Evolutionary conservation across 164 flowering plant species (phyloP).

Genomic region (Aristolochia contorta): DNA sequence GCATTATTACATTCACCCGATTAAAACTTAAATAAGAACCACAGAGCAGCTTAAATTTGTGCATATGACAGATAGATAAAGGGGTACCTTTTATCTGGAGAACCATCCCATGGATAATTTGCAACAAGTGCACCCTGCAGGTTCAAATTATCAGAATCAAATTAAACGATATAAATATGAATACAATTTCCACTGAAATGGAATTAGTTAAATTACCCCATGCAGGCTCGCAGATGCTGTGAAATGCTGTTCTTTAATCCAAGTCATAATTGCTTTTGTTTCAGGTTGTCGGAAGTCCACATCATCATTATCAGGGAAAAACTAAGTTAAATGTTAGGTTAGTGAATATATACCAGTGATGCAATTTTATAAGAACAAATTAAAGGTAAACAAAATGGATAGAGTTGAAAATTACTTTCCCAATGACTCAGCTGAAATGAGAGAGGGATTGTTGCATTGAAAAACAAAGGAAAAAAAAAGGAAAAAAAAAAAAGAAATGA

Average conservation of each 20-base stretch:
- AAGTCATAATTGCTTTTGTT: conserved; percentile 86
- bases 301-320: conserved; percentile 62
- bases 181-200: neutral
- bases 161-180: neutral
- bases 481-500: neutral
- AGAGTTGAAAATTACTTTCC: too few relatives aligned
- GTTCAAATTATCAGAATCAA: neutral
- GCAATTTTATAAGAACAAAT: neutral
- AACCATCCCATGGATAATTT: conserved; percentile 99
- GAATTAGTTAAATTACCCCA: conserved; percentile 49
- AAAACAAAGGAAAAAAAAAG: neutral
- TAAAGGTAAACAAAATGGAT: conserved; percentile 1
- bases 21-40: too few relatives aligned
- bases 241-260: conserved; percentile 62
- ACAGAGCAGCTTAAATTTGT: too few relatives aligned
- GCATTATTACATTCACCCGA: too few relatives aligned
- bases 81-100: conserved; percentile 49
- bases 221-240: conserved; percentile 94
- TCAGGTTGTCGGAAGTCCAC: conserved; percentile 66
- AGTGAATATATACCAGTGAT: conserved; percentile 8
- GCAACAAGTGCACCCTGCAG: conserved; percentile 96
- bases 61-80: neutral
- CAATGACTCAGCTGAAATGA: neutral
- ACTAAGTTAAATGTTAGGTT: conserved; percentile 32
- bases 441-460: conserved; percentile 2